Base-by-base conservation (phyloP, 2,329 filamentous ascomycete genomes). In the Paecilomyces sp. region DNA sequence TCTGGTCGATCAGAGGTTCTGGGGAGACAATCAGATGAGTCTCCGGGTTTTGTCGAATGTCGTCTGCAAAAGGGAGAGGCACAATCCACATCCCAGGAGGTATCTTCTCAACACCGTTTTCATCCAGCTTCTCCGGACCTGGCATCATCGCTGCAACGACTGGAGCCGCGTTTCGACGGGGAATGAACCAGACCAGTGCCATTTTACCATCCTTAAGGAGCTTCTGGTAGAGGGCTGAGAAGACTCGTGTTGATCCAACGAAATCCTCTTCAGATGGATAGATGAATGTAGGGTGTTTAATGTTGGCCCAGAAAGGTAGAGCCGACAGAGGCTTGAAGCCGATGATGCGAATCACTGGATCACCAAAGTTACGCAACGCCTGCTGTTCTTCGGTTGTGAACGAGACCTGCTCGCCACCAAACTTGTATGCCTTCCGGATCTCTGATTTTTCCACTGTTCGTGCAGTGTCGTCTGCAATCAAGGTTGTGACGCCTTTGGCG, bases 251-350 rank as follows among this genome's bases (percentile, higher is more conserved):
- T 1, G 92, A 97, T 22, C 94, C 94, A 28, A 97, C 83, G 67
- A 87, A 96, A 62, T 91, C 89, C 63, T 92, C 88, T 75, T 99
- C 94, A 18, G 89, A 94, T 0, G 94, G 94, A 69, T 96, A 97
- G 60, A 99, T 90, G 74, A 97, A 99, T 0, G 87, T 91, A 0
- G 92, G 90, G 67, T 92, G 92, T 70, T 90, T 91, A 55, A 90
- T 82, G 34, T 90, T 92, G 1, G 91, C 90, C 92, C 93, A 97
- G 18, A 88, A 80, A 0, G 90, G 89, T 1, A 97, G 79, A 67
- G 85, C 79, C 1, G 84, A 85, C 30, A 90, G 80, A 6, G 91
- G 86, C 72, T 97, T 99, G 82, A 99, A 99, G 5, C 94, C 94
- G 59, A 99, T 89, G 64, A 99, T 89, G 4, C 92, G 88, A 59